A percentile compares a stretch with the other conserved stretches of the same genome.
phyloP scores from a whole-genome alignment of 768 basidiomycete genomes.

The Leccinum uliginosum region DNA sequence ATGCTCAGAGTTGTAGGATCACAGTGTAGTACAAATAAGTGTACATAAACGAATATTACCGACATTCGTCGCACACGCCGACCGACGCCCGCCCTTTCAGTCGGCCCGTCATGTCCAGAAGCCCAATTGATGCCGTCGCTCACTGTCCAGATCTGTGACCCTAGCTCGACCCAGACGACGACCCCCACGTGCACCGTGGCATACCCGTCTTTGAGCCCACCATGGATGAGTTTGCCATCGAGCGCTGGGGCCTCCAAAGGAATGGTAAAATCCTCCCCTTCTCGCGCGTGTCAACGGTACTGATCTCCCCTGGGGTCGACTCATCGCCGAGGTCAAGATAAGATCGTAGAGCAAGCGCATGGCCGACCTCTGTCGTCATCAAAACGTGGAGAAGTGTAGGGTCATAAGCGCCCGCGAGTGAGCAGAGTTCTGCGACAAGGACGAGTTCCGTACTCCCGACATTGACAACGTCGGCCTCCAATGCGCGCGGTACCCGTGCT shows the following conservation, averaged over 20 bases:
- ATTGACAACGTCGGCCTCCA: constrained; percentile 57
- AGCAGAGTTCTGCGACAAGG: constrained; percentile 68
- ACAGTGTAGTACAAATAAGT: neutral
- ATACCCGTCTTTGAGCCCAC: constrained; percentile 96
- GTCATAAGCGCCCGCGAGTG: constrained; percentile 84
- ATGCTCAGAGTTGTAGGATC: too few species aligned
- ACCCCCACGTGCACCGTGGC: constrained; percentile 76
- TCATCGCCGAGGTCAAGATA: constrained; percentile 79
- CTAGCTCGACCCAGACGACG: constrained; percentile 73
- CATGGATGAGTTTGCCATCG: constrained; percentile 84
- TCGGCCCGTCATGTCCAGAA: constrained; percentile 19
- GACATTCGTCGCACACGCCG: constrained; percentile 6
- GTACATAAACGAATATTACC: neutral
- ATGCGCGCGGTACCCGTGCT: constrained; percentile 36
- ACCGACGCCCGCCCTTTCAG: constrained; percentile 5
- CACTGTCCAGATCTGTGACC: constrained; percentile 50
- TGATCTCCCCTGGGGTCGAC: constrained; percentile 49
- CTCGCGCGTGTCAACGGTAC: constrained; percentile 16
- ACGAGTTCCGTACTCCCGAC: constrained; percentile 72
- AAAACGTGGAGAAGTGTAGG: constrained; percentile 86
- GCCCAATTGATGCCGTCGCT: constrained; percentile 30
- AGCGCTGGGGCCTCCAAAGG: constrained; percentile 89
- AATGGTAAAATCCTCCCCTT: constrained; percentile 61
- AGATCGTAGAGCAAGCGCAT: constrained; percentile 88
- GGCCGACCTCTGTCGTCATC: constrained; percentile 82